A percentile compares a stretch with the other conserved stretches of the same genome.
Evolutionary conservation across 2,329 filamentous ascomycete genomes (phyloP).

Genomic region (Ascochyta lentis): DNA sequence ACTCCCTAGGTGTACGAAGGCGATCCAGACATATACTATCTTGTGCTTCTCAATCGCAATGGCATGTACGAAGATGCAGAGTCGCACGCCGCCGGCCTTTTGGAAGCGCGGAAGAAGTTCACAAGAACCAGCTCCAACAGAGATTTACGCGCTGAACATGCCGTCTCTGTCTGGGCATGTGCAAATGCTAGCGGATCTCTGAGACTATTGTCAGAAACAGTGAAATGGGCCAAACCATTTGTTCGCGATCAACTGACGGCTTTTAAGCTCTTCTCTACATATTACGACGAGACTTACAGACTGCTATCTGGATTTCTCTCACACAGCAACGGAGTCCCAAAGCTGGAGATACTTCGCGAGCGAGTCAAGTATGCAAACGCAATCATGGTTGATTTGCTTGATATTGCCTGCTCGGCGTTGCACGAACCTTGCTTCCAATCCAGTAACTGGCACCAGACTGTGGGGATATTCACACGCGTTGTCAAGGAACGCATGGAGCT

Average conservation of each 20-base stretch:
- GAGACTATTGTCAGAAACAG: conserved; percentile 35
- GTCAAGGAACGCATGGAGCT: conserved; percentile 23
- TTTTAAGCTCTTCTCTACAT: conserved; percentile 29
- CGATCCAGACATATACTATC: conserved; percentile 27
- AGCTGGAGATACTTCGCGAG: conserved; percentile 12
- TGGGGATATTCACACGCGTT: conserved; percentile 27
- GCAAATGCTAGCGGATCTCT: conserved; percentile 45
- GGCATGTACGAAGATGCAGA: conserved; percentile 19
- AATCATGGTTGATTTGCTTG: conserved; percentile 36
- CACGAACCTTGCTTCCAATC: conserved; percentile 43
- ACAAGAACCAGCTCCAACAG: conserved; percentile 33
- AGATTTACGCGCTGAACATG: conserved; percentile 37
- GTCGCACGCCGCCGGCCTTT: conserved; percentile 8
- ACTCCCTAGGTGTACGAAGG: conserved; percentile 2
- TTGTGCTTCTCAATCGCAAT: conserved; percentile 19
- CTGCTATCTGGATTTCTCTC: conserved; percentile 33
- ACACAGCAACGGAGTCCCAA: neutral
- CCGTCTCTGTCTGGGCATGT: conserved; percentile 35
- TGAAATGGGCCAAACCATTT: conserved; percentile 48
- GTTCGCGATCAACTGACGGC: conserved; percentile 44
- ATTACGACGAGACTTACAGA: conserved; percentile 28
- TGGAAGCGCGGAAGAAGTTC: conserved; percentile 31
- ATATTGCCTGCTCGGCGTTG: conserved; percentile 36
- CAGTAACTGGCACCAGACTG: conserved; percentile 35
- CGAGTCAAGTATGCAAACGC: conserved; percentile 37